These are phyloP conservation scores for Rhizopogon sp. DNA, from an alignment of 768 basidiomycete genomes.

Conservation along the genomic window DNA sequence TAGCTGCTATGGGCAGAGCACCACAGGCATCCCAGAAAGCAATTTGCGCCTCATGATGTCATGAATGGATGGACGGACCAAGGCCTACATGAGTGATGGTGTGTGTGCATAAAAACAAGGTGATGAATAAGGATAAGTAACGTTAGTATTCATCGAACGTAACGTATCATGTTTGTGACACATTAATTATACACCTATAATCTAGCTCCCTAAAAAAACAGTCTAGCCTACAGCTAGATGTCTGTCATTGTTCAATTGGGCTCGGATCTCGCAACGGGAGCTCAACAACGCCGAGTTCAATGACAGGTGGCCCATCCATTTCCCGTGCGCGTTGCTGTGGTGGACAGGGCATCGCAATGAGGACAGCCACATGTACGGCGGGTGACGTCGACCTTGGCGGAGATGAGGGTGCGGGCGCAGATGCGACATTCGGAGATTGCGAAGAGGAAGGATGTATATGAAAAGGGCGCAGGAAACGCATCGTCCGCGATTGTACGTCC, in stretches of 20 bases:
- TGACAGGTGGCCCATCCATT: constrained; percentile 22
- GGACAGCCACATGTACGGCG: constrained; percentile 33
- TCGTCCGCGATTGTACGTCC: constrained; percentile 4
- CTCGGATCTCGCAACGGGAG: neutral
- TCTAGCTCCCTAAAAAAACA: neutral
- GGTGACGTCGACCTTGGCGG: constrained; percentile 8
- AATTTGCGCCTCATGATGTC: too few relatives aligned
- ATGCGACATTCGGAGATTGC: constrained; percentile 1
- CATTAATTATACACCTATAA: neutral
- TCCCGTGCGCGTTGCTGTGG: constrained; percentile 9
- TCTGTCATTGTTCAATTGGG: neutral
- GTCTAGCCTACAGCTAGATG: neutral
- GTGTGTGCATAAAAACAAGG: neutral
- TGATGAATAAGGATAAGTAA: neutral
- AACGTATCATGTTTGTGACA: neutral
- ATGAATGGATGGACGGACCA: too few relatives aligned
- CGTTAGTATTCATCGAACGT: too few relatives aligned
- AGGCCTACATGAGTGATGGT: too few relatives aligned
- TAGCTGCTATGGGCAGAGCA: too few relatives aligned
- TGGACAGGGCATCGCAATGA: constrained; percentile 39
- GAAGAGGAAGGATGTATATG: constrained; percentile 10
- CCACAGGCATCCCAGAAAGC: too few relatives aligned
- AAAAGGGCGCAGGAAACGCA: constrained; percentile 16
- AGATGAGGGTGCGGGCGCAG: constrained; percentile 1
- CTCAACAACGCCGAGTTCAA: constrained; percentile 29